phyloP scores from a whole-genome alignment of 106 monocot species.

The Dendrobium catenatum region DNA sequence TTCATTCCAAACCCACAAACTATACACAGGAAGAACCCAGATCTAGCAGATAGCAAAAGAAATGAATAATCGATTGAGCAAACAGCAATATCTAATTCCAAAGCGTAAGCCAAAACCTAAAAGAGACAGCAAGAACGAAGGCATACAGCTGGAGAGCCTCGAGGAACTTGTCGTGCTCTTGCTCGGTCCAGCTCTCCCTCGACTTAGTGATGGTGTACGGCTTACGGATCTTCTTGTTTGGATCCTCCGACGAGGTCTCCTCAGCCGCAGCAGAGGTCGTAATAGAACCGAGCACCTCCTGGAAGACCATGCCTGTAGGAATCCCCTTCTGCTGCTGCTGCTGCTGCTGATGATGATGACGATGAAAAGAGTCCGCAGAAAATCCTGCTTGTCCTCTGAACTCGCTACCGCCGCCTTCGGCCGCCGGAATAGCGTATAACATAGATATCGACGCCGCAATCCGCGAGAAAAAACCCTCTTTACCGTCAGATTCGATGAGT shows the following conservation, averaged over 20 bases:
- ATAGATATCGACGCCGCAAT: background rate
- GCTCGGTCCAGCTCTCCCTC: conserved; percentile 67
- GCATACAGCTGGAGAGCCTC: conserved; percentile 55
- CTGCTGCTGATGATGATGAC: background rate
- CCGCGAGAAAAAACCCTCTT: background rate
- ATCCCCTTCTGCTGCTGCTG: background rate
- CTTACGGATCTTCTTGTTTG: conserved; percentile 45
- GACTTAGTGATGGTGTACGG: conserved; percentile 56
- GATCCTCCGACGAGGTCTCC: conserved; percentile 19
- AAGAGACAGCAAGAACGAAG: background rate
- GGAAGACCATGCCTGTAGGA: background rate
- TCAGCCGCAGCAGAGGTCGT: conserved; percentile 9
- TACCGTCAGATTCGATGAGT: no score
- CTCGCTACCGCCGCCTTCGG: background rate
- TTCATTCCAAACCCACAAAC: background rate
- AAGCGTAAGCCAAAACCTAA: background rate
- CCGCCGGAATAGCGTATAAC: background rate
- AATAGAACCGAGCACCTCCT: background rate
- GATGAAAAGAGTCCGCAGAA: background rate
- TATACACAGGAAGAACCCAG: background rate
- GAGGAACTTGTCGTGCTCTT: conserved; percentile 59
- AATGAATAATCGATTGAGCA: background rate
- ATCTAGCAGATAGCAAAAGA: background rate
- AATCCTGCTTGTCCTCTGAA: background rate
- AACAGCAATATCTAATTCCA: background rate